Percentiles rank a stretch among this genome's conserved stretches.
Evolutionary conservation across 2,329 filamentous ascomycete species (phyloP).

Genomic region (Aureobasidium namibiae): DNA sequence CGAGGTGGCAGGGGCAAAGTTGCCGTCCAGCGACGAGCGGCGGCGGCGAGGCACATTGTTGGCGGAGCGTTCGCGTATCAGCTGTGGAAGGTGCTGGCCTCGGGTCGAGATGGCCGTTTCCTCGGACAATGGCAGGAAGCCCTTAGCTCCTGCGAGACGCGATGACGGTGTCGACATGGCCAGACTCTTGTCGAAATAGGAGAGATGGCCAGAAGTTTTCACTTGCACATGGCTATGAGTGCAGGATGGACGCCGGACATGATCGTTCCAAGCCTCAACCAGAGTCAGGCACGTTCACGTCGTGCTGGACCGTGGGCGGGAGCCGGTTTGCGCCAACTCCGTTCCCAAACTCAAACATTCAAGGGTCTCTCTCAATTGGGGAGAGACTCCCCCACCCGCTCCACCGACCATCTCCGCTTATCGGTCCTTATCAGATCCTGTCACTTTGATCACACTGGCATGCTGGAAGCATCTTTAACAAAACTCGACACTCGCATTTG

Average conservation of each 20-base stretch:
- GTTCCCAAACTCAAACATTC: background rate
- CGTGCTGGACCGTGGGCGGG: background rate
- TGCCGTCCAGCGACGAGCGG: slow-evolving; percentile 10
- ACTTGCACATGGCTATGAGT: background rate
- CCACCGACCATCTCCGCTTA: background rate
- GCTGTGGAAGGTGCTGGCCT: slow-evolving; percentile 34
- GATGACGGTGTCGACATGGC: slow-evolving; percentile 7
- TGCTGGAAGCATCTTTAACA: background rate
- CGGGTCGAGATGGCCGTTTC: slow-evolving; percentile 35
- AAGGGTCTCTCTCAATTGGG: background rate
- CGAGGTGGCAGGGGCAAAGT: background rate
- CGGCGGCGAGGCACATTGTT: slow-evolving; percentile 17
- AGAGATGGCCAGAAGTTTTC: background rate
- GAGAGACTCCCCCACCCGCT: background rate
- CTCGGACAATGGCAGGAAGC: slow-evolving; percentile 34
- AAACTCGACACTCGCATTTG: background rate
- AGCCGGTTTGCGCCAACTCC: background rate
- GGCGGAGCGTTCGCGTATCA: slow-evolving; percentile 21
- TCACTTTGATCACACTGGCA: background rate
- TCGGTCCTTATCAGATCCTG: slow-evolving; percentile 3
- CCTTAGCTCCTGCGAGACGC: slow-evolving; percentile 22
- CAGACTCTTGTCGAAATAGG: background rate
- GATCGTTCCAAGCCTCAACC: background rate
- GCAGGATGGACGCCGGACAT: background rate
- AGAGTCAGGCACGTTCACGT: background rate